Base-by-base conservation (phyloP, 306 rosid genomes). In the Sicyos edulis region DNA sequence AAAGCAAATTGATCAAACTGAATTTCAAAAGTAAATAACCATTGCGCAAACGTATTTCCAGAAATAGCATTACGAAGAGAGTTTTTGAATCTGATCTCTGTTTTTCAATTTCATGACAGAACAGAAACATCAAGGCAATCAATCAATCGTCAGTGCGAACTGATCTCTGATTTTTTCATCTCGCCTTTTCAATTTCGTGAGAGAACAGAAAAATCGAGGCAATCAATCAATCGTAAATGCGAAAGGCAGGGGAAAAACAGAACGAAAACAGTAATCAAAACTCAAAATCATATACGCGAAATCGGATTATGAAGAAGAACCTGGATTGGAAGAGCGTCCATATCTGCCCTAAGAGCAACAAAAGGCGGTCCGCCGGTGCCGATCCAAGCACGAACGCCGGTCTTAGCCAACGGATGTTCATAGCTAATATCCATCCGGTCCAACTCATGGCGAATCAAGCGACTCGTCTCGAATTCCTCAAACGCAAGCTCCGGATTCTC, bases 251-350 rank as follows among this genome's bases (percentile, higher is more conserved):
- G 9, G 19, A 52, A 52, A 52, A 52, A 1, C 1, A 68, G 4
- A 47, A 47, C 17, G 29, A 68, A 21, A 3, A 49, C 20, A 1
- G 29, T 26, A 26, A 26, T 26, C 29, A 26, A 26, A 26, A 22
- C 45, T 68, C 22, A 70, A 20, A 16, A 52, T 52, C 55, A 52
- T 67, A 19, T 16, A 32, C n/a, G 17, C 21, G 55, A 53, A 9
- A 55, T 53, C 32, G 0, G 74, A 16, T 26, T 70, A 53, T 29
- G 0, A 13, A 40, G 44, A n/a, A 14, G n/a, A 26, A 87, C 98
- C 96, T 92, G 96, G 40, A 92, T 90, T 2, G 98, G 98, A 49
- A 90, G 96, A n/a, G 98, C 96, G 58, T 92, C 98, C 98, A 92
- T 90, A 86, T 92, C 98, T 56, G 98, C 98, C 79, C 98, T 82